Percentiles rank a stretch among this genome's conserved stretches.
Evolutionary conservation across 2,329 filamentous ascomycete species (phyloP).

Genomic region (Atkinsonella texensis): DNA sequence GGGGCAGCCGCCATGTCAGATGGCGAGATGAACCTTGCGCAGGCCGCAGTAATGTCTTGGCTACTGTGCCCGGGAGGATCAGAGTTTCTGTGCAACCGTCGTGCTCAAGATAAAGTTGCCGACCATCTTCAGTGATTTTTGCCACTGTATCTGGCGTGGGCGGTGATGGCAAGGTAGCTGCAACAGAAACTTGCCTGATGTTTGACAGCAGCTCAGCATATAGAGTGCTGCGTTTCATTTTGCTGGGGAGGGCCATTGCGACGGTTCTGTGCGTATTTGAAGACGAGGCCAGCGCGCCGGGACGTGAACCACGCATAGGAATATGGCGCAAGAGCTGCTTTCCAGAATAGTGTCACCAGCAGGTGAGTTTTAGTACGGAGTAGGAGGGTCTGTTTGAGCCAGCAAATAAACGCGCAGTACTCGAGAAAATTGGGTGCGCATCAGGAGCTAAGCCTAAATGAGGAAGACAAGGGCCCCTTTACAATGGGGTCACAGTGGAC

Average conservation of each 20-base stretch:
- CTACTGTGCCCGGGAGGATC: conserved; percentile 31
- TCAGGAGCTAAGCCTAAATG: no score
- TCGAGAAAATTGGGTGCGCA: no score
- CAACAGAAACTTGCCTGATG: conserved; percentile 51
- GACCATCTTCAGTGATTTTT: conserved; percentile 32
- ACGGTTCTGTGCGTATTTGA: neutral
- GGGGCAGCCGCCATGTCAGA: conserved; percentile 44
- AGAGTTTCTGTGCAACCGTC: conserved; percentile 23
- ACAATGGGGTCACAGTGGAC: no score
- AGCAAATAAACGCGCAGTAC: no score
- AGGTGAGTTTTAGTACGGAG: neutral
- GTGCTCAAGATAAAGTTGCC: conserved; percentile 36
- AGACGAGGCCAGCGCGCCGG: neutral
- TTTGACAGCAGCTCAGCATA: conserved; percentile 56
- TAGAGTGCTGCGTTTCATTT: conserved; percentile 22
- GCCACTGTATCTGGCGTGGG: conserved; percentile 30
- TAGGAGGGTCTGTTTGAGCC: no score
- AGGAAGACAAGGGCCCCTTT: no score
- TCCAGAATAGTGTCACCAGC: neutral
- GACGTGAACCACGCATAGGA: neutral
- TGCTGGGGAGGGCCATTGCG: neutral
- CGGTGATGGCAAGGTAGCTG: conserved; percentile 35
- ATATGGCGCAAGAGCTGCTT: neutral
- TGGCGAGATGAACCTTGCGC: conserved; percentile 18
- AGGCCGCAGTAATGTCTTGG: conserved; percentile 25